These are phyloP conservation scores for Colletotrichum tropicale DNA, from an alignment of 2,329 filamentous ascomycete species.

Conservation along the genomic window DNA sequence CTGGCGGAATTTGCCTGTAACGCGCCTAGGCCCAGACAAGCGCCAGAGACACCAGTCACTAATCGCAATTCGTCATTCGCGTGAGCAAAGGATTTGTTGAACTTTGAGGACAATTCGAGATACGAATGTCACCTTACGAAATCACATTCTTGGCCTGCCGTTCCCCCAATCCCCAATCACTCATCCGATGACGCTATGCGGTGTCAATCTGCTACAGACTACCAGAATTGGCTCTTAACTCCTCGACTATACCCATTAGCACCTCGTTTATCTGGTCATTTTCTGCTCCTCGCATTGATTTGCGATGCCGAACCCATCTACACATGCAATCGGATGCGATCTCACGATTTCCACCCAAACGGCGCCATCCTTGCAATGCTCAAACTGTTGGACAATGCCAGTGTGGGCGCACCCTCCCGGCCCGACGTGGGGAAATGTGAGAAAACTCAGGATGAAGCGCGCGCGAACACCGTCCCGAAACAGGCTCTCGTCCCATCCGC, in stretches of 20 bases:
- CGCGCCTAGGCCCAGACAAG: neutral
- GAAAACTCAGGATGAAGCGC: neutral
- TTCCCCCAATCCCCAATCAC: neutral
- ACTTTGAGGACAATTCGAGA: neutral
- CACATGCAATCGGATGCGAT: neutral
- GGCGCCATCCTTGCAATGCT: neutral
- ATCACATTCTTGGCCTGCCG: neutral
- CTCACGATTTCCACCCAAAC: neutral
- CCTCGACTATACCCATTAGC: neutral
- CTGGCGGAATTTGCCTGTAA: constrained; percentile 7
- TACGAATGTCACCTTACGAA: neutral
- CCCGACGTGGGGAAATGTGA: neutral
- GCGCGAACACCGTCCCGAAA: neutral
- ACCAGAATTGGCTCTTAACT: neutral
- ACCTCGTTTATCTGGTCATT: neutral
- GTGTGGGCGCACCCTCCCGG: neutral
- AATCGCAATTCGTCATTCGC: neutral
- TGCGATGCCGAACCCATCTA: neutral
- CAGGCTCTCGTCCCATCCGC: neutral
- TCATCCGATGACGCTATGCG: neutral
- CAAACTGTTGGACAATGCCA: neutral
- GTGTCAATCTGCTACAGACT: neutral
- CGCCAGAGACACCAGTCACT: neutral
- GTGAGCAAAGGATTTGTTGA: neutral
- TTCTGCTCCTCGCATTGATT: neutral